Percentiles rank a stretch among this genome's conserved stretches.
Evolutionary conservation across 176 grass and related monocot species (phyloP).

Genomic region (Olyra latifolia): DNA sequence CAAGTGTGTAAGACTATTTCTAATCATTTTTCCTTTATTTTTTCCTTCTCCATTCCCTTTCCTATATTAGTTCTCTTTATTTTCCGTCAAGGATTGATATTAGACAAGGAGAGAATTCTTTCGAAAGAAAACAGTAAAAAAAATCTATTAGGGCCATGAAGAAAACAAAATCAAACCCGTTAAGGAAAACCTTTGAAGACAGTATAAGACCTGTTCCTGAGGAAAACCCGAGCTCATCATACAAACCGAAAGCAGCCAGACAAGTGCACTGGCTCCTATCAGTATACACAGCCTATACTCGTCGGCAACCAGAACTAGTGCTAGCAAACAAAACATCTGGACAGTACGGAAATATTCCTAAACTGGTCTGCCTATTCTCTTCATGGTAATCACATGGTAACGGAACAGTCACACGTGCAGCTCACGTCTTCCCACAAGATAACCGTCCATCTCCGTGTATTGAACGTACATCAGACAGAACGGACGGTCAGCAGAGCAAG

Average conservation of each 20-base stretch:
- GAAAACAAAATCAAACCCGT: no score
- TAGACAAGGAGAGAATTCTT: no score
- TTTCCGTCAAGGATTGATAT: no score
- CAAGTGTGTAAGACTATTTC: no score
- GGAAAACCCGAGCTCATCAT: not conserved
- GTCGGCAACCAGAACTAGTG: not conserved
- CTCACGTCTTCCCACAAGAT: not conserved
- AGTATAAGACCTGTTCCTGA: not conserved
- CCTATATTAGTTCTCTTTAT: no score
- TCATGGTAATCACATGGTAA: not conserved
- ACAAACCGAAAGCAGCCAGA: not conserved
- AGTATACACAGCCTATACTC: not conserved
- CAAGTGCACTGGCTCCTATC: no score
- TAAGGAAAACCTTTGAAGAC: no score
- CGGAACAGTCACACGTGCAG: not conserved
- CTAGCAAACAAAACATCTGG: not conserved
- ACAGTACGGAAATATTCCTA: not conserved
- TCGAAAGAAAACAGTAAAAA: no score
- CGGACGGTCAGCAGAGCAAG: not conserved
- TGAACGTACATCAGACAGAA: not conserved
- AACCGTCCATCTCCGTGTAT: not conserved
- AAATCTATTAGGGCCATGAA: no score
- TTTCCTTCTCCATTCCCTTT: no score
- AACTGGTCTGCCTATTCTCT: no score
- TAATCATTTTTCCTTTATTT: no score